phyloP scores from a whole-genome alignment of 1,139 yeast genomes.

The Scheffersomyces stambukii region DNA sequence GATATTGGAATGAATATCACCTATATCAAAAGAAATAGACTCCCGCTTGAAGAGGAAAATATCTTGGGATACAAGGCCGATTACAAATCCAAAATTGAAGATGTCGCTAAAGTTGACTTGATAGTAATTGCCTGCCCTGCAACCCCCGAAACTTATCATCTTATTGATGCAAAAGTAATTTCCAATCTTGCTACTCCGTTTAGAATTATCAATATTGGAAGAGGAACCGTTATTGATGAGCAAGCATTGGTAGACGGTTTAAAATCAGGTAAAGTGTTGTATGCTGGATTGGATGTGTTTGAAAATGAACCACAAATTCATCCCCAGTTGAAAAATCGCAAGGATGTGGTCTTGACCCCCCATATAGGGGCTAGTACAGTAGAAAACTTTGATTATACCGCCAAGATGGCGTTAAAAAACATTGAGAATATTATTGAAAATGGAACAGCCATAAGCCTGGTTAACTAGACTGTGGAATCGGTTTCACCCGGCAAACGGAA shows the following conservation, averaged over 20 bases:
- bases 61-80: conserved; percentile 44
- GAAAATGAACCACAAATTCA: conserved; percentile 63
- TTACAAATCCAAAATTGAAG: conserved; percentile 37
- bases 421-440: conserved; percentile 34
- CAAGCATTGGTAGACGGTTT: conserved; percentile 68
- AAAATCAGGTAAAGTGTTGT: conserved; percentile 58
- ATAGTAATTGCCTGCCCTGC: conserved; percentile 70
- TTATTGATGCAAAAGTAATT: conserved; percentile 49
- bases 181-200: conserved; percentile 47
- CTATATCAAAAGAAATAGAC: conserved; percentile 54
- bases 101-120: conserved; percentile 45
- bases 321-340: conserved; percentile 48
- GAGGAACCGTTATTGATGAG: conserved; percentile 73
- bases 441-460: conserved; percentile 31
- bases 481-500: too few species aligned
- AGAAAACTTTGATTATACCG: conserved; percentile 46
- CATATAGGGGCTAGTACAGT: conserved; percentile 74
- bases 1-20: conserved; percentile 64
- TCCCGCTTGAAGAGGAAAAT: conserved; percentile 32
- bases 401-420: conserved; percentile 43
- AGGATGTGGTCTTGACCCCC: conserved; percentile 70
- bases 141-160: conserved; percentile 51
- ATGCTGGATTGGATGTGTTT: conserved; percentile 81
- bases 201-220: conserved; percentile 72
- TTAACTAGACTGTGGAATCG: too few species aligned